Evolutionary conservation across 768 basidiomycete genomes (phyloP), one percentile per base, ranked within the genome.

Genomic region (Rhodosporidiobolus sp.): DNA sequence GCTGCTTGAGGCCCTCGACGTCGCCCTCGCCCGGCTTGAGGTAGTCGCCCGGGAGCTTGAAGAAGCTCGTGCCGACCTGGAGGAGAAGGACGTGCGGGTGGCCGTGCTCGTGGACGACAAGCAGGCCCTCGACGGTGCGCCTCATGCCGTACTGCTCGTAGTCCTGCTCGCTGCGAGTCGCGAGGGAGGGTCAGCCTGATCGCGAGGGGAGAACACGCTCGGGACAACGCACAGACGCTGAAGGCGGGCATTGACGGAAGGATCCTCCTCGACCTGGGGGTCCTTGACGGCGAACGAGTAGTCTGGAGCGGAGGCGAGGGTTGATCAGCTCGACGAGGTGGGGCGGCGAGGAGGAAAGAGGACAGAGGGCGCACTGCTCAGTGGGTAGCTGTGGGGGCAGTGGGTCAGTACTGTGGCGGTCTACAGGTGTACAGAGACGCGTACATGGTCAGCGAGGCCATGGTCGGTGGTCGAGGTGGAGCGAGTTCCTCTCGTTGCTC

Each of bases 1-100:
- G 87, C 22, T 87, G 86, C 81, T 96, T 92, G 60, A 98, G 86
- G 7, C 96, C 96, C 8, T 91, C 88, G 63, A 89, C 85, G 78
- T 98, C 95, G 77, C 91, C 89, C 83, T 98, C 96, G 14, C 92
- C 91, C 2, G 95, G 95, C 79, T 93, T 93, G 70, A 99, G 88
- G 82, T 98, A 98, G 82, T 97, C 94, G n/a, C 96, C 96, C 7
- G 96, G 96, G 22, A 99, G 87, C 82, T 98, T 97, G 86, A 97
- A 98, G 82, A 98, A 99, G 24, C 94, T 93, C 81, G 96, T 97
- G 30, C 94, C 96, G 79, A 99, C 96, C 80, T 98, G 96, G 10
- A 97, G 86, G 89, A 98, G 94, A 76, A 99, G 87, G 72, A 98
- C 92, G 79, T 99, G 95, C 2, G 95, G 94, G 63, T 70, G 68